A percentile compares a stretch with the other conserved stretches of the same genome.
phyloP scores from a whole-genome alignment of 257 asterid genomes.

The Catharanthus roseus region DNA sequence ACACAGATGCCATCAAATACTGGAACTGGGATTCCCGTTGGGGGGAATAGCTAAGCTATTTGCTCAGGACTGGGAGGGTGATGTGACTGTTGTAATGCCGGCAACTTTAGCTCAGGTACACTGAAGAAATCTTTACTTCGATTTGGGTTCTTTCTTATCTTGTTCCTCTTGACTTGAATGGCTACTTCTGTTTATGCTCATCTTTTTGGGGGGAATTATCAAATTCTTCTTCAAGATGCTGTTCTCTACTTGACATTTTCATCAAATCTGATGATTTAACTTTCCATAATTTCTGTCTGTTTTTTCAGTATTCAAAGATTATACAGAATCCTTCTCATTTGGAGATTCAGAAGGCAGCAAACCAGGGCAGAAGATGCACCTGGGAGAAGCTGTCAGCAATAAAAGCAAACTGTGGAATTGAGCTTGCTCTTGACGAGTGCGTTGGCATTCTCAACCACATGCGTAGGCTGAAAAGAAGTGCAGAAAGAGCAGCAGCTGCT shows the following conservation, averaged over 20 bases:
- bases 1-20: constrained; percentile 79
- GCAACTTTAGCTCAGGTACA: constrained; percentile 93
- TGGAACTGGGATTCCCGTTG: constrained; percentile 88
- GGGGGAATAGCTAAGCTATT: constrained; percentile 88
- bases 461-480: constrained; percentile 81
- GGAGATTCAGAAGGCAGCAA: constrained; percentile 81
- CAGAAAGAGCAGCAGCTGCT: constrained; percentile 81
- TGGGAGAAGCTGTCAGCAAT: constrained; percentile 97
- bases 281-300: constrained; percentile 3
- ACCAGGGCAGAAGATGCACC: constrained; percentile 90
- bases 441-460: constrained; percentile 83
- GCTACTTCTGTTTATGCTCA: not conserved
- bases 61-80: constrained; percentile 99
- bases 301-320: constrained; percentile 63
- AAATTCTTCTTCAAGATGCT: not conserved
- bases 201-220: not conserved
- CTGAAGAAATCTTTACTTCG: not conserved
- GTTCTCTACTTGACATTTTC: not conserved
- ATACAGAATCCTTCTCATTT: constrained; percentile 77
- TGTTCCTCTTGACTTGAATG: not conserved
- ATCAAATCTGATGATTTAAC: not conserved
- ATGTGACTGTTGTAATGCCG: constrained; percentile 93
- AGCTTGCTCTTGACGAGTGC: constrained; percentile 87
- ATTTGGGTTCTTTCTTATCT: not conserved
- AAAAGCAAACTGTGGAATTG: constrained; percentile 93